Conservation (phyloP, 305 asterid species). For the Fraxinus velutina region DNA sequence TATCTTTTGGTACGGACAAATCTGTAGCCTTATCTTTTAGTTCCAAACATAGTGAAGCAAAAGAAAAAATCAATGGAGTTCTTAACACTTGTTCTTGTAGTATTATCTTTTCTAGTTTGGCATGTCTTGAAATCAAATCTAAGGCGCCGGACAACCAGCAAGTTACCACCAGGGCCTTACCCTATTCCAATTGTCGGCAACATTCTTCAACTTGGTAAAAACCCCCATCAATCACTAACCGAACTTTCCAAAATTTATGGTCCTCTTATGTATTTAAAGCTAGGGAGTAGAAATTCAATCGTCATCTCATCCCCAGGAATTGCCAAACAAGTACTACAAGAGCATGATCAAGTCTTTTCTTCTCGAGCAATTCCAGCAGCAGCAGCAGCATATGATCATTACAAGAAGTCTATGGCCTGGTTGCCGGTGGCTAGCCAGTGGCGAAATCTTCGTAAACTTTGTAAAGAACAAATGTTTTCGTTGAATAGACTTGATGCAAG, state of each 20-base stretch:
- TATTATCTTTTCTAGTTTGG: not conserved
- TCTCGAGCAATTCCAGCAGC: not conserved
- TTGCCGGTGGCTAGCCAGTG: not conserved
- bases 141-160: conserved; percentile 8
- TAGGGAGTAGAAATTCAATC: conserved; percentile 25
- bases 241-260: conserved; percentile 37
- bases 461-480: conserved; percentile 12
- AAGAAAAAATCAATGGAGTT: not conserved
- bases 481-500: not conserved
- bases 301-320: conserved; percentile 29
- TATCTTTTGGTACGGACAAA: too few relatives aligned
- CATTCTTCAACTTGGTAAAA: conserved; percentile 32
- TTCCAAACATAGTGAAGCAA: not conserved
- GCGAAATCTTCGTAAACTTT: not conserved
- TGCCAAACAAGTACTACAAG: conserved; percentile 1
- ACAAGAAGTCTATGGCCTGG: not conserved
- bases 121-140: not conserved
- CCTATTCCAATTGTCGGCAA: conserved; percentile 34
- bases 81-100: not conserved
- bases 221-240: conserved; percentile 34
- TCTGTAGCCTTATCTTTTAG: not conserved
- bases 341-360: not conserved
- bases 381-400: not conserved
- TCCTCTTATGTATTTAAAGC: conserved; percentile 35
- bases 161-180: conserved; percentile 40